A percentile compares a stretch with the other conserved stretches of the same genome.
Evolutionary conservation across 192 early-diverging fungal species (phyloP).

Genomic region (Gigaspora rosea): DNA sequence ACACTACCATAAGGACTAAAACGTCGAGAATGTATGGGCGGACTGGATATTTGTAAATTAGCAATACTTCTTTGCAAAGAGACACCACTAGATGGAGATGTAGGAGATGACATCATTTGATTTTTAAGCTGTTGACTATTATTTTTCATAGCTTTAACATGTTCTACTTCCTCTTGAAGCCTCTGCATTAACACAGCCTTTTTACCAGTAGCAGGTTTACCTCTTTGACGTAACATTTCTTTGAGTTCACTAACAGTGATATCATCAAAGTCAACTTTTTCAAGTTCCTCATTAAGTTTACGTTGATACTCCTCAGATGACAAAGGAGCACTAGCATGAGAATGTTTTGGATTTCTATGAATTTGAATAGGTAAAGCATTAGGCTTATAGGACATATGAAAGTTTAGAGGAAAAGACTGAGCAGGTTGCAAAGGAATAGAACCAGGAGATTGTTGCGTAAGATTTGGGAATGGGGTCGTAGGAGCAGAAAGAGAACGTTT

Average conservation of each 20-base stretch:
- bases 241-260: constrained; percentile 75
- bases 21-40: constrained; percentile 36
- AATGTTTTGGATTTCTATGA: constrained; percentile 28
- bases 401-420: constrained; percentile 14
- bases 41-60: constrained; percentile 45
- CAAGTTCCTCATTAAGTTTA: constrained; percentile 62
- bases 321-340: constrained; percentile 13
- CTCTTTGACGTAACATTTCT: constrained; percentile 67
- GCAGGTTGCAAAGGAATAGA: constrained; percentile 16
- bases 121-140: constrained; percentile 25
- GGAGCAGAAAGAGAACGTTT: constrained; percentile 33
- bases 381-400: neutral
- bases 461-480: neutral
- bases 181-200: constrained; percentile 71
- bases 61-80: constrained; percentile 43
- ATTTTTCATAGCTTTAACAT: constrained; percentile 47
- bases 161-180: constrained; percentile 59
- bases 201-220: constrained; percentile 69
- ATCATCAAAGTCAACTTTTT: constrained; percentile 69
- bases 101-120: constrained; percentile 32
- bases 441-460: neutral
- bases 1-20: constrained; percentile 34
- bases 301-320: constrained; percentile 53
- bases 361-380: constrained; percentile 34
- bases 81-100: constrained; percentile 22